Base-by-base conservation (phyloP, 129 eudicot genomes). In the Flaveria brownii region DNA sequence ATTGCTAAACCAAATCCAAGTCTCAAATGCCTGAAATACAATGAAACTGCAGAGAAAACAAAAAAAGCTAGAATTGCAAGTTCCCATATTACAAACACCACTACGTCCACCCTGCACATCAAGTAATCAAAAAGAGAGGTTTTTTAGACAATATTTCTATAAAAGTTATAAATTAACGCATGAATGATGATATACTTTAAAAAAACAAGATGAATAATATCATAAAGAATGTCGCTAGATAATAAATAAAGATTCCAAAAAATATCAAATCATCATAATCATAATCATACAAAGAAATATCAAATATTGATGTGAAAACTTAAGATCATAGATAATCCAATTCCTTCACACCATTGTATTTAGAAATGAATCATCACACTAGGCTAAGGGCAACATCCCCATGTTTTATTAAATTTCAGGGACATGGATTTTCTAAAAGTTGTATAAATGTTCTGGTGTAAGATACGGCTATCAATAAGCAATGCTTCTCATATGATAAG, bases 61-160 rank as follows among this genome's bases (percentile, higher is more conserved):
- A 94, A 79, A 79, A 88, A 89, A 15, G 98, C 98, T 78, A 91
- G 79, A 84, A 86, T 87, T 59, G 86, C 86, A 22, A 94, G 96
- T 71, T 94, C 97, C 99, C 99, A 91, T 79, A 87, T 79, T 28
- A 94, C 96, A 62, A 89, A 94, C 78, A 91, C 80, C 78, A 85
- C 99, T 72, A 91, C 97, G 78, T 94, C 99, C 78, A 91, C 97
- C 92, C 99, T 94, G 92, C 92, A 80, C 42, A 82, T 73, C 43
- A 68, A 4, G 49, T 26, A 17, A 83, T 22, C 20, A 22, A 49
- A 59, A 26, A 6, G 2, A 9, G 51, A 50, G 9, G 30, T 28
- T 64, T 64, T 51, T 70, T 4, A 84, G 63, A 62, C 45, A 78
- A 17, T 20, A 62, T 20, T 42, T 18, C 15, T 1, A 16, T 13